Base-by-base conservation (phyloP, 2,329 filamentous ascomycete species). In the Alternaria brassicae region DNA sequence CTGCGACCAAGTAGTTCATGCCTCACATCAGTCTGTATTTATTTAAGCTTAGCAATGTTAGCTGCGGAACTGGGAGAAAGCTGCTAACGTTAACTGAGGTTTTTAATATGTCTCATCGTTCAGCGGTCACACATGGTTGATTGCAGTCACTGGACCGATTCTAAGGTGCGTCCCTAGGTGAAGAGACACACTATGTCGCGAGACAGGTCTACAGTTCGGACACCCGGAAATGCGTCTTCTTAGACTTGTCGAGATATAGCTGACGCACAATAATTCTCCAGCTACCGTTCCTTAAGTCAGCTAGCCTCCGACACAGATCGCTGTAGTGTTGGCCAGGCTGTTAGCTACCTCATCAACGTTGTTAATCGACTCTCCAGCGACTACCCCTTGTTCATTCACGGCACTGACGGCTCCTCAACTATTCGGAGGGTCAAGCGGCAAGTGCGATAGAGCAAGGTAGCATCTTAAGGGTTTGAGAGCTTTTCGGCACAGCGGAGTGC, bases 171-270 rank as follows among this genome's bases (percentile, higher is more conserved):
- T 49, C 32, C 21, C 47, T 50, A 30, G 21, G 47, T 50, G 23
- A 30, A 50, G 47, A 50, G 21, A 50, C 47, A 50, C 47, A 50
- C 47, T 50, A 12, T 50, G 34, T 50, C 34, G 34, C 34, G 47
- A 50, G 47, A 50, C 47, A 50, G 47, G 47, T 50, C 6, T 15
- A 50, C 47, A 7, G 21, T 50, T 40, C 47, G 34, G 47, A 40
- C 21, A 30, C 21, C 15, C 23, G 47, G 34, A 50, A 19, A 50
- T 50, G 34, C 34, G 28, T 50, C 23, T 50, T 40, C 23, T 39
- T n/a, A 19, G 23, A 40, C 34, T 40, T 40, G 34, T 40, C 23
- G 15, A 50, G 47, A 19, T 28, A 30, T 50, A 50, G 34, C 23
- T 19, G 15, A 50, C 32, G 30, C 47, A 40, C 13, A n/a, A 49